Conservation (phyloP, 257 asterid species). For the Nicotiana benthamiana region DNA sequence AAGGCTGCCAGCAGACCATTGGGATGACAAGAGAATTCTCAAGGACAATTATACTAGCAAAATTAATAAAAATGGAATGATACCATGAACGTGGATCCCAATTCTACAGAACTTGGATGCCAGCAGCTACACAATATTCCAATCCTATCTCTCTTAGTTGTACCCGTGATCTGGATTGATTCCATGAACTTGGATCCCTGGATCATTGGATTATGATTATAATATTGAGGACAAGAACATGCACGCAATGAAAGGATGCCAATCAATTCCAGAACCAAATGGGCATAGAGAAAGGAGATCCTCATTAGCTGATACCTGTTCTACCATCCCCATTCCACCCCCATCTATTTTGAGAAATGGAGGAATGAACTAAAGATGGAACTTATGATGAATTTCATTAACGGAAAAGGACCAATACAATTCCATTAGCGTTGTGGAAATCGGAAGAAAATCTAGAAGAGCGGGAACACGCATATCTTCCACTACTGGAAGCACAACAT, state of each 20-base stretch:
- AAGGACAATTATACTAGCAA: neutral
- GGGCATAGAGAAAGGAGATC: neutral
- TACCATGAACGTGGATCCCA: neutral
- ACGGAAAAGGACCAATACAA: neutral
- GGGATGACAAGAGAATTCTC: neutral
- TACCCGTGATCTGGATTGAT: neutral
- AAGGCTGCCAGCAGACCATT: neutral
- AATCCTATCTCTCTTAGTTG: neutral
- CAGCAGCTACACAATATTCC: neutral
- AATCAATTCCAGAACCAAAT: neutral
- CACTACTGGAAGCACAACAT: neutral
- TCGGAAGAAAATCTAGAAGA: neutral
- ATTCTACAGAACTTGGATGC: neutral
- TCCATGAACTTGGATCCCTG: neutral
- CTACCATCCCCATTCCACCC: neutral
- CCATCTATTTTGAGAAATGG: neutral
- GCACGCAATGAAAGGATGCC: neutral
- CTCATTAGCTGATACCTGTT: neutral
- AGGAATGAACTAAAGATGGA: slow-evolving; percentile 1
- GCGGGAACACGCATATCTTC: neutral
- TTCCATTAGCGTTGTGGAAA: neutral
- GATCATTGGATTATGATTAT: neutral
- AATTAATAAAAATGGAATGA: neutral
- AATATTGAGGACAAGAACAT: neutral
- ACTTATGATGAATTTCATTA: neutral